These are phyloP conservation scores for Schizophyllum amplum DNA, from an alignment of 1,284 basidiomycete genomes.

Conservation along the genomic window DNA sequence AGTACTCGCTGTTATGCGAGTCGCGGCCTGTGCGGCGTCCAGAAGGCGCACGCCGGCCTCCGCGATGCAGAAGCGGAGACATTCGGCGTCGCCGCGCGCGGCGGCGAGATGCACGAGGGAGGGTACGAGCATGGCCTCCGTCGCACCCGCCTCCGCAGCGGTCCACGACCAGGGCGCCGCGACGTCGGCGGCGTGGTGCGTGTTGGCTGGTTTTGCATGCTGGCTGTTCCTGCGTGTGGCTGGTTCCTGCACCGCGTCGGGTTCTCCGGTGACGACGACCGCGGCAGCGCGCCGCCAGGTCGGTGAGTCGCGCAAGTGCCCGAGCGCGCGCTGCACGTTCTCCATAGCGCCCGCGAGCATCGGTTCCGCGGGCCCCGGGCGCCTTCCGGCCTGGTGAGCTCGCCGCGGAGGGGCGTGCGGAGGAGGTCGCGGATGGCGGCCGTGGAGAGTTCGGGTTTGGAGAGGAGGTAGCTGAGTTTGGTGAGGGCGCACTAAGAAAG, in stretches of 20 bases:
- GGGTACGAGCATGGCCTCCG: slow-evolving; percentile 63
- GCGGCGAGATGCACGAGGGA: slow-evolving; percentile 74
- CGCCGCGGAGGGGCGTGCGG: slow-evolving; percentile 75
- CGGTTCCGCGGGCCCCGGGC: not conserved
- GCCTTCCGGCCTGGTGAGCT: slow-evolving; percentile 53
- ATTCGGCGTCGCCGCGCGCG: slow-evolving; percentile 55
- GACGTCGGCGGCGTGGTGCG: slow-evolving; percentile 32
- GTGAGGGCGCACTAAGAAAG: slow-evolving; percentile 81
- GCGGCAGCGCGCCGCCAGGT: slow-evolving; percentile 6
- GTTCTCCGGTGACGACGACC: not conserved
- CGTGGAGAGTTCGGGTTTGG: slow-evolving; percentile 69
- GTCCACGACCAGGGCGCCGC: slow-evolving; percentile 73
- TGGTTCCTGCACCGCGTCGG: no score
- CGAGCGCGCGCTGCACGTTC: slow-evolving; percentile 54
- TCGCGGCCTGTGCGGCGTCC: slow-evolving; percentile 26
- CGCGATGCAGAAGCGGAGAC: slow-evolving; percentile 50
- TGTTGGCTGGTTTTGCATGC: slow-evolving; percentile 19
- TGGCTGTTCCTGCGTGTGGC: no score
- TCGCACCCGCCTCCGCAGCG: slow-evolving; percentile 58
- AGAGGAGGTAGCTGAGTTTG: slow-evolving; percentile 84
- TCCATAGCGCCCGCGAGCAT: slow-evolving; percentile 32
- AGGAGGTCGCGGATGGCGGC: slow-evolving; percentile 73
- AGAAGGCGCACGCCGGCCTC: slow-evolving; percentile 19
- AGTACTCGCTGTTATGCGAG: not conserved
- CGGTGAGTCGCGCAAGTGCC: slow-evolving; percentile 58